Percentiles rank a stretch among this genome's conserved stretches.
These are phyloP conservation scores for Magnolia sinica DNA, from an alignment of 164 flowering plant species.

Conservation along the genomic window DNA sequence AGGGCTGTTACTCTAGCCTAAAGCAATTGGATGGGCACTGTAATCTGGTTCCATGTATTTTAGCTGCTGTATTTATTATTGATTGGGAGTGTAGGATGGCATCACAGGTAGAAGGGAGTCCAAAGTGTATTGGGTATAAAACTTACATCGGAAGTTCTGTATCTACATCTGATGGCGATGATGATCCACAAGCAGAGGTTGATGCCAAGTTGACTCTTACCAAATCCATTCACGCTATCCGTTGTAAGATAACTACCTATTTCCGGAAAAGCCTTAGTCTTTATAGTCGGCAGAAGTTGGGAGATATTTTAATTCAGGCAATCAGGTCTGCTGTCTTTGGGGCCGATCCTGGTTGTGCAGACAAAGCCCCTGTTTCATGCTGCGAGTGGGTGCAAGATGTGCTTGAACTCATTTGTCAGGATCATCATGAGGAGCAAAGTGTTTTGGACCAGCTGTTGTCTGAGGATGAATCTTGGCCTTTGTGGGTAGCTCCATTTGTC, in stretches of 20 bases:
- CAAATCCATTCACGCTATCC: slow-evolving; percentile 44
- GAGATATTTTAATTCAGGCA: slow-evolving; percentile 43
- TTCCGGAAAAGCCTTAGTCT: slow-evolving; percentile 40
- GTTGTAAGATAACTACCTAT: slow-evolving; percentile 30
- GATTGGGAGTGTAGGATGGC: slow-evolving; percentile 64
- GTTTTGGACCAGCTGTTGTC: slow-evolving; percentile 59
- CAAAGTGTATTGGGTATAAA: neutral
- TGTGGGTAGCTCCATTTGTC: slow-evolving; percentile 42
- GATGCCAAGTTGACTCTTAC: slow-evolving; percentile 36
- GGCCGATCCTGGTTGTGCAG: slow-evolving; percentile 26
- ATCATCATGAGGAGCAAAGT: slow-evolving; percentile 53
- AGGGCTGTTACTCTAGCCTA: slow-evolving; percentile 58
- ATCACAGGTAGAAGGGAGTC: slow-evolving; percentile 9
- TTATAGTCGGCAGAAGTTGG: slow-evolving; percentile 27
- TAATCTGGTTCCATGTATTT: slow-evolving; percentile 46
- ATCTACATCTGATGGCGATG: slow-evolving; percentile 20
- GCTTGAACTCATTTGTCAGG: slow-evolving; percentile 40
- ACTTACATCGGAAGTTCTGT: neutral
- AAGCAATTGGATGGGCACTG: slow-evolving; percentile 34
- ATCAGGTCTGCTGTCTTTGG: slow-evolving; percentile 49
- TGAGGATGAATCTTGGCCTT: slow-evolving; percentile 52
- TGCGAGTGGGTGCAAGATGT: slow-evolving; percentile 59
- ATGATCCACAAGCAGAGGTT: slow-evolving; percentile 14
- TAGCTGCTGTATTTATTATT: slow-evolving; percentile 55
- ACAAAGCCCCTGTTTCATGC: slow-evolving; percentile 43